These are phyloP conservation scores for Pichia sporocuriosa DNA, from an alignment of 805 yeast genomes.

Conservation along the genomic window DNA sequence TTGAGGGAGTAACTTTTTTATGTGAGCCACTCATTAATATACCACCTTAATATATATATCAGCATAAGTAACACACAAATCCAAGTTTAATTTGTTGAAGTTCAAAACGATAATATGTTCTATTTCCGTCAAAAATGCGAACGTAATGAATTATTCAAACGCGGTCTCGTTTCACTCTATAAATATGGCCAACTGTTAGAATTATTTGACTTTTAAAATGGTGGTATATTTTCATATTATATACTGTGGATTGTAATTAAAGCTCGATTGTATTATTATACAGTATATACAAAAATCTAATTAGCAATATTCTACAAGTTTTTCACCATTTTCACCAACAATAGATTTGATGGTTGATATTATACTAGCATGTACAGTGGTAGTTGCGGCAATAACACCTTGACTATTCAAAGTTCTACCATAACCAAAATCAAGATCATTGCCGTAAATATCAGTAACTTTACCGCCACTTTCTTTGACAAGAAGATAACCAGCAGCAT, in stretches of 20 bases:
- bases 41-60: too few relatives aligned
- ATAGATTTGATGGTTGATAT: slow-evolving; percentile 40
- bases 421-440: slow-evolving; percentile 66
- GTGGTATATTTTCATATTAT: too few relatives aligned
- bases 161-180: too few relatives aligned
- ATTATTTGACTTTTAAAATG: too few relatives aligned
- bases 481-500: slow-evolving; percentile 89
- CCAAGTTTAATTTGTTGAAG: too few relatives aligned
- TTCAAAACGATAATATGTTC: too few relatives aligned
- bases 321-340: slow-evolving; percentile 30
- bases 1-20: not conserved
- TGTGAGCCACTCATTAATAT: too few relatives aligned
- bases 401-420: slow-evolving; percentile 79
- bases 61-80: too few relatives aligned
- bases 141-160: too few relatives aligned
- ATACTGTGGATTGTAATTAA: not conserved
- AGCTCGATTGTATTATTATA: not conserved
- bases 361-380: slow-evolving; percentile 41
- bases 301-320: slow-evolving; percentile 21
- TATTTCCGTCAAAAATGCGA: too few relatives aligned
- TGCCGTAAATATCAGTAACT: slow-evolving; percentile 80
- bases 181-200: too few relatives aligned
- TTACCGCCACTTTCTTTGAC: slow-evolving; percentile 87
- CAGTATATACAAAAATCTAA: not conserved
- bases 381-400: slow-evolving; percentile 86